phyloP scores from a whole-genome alignment of 2,329 filamentous ascomycete species.

The Alternaria consortialis region DNA sequence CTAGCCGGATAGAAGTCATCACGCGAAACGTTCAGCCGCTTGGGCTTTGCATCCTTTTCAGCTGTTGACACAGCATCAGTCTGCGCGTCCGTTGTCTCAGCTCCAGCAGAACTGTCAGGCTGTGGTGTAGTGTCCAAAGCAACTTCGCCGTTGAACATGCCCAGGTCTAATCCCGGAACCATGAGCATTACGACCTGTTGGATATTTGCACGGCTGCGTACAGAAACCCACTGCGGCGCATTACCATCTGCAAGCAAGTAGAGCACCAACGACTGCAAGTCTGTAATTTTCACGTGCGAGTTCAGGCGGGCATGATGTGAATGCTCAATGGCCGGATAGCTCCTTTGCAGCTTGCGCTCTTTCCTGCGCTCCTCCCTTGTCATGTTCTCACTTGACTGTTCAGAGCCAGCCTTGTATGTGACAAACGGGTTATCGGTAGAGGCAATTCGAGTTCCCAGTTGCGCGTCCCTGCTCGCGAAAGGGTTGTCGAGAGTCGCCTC shows the following conservation, averaged over 20 bases:
- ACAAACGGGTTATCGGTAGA: slow-evolving; percentile 32
- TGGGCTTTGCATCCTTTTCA: slow-evolving; percentile 28
- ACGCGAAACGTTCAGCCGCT: slow-evolving; percentile 51
- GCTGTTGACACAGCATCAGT: slow-evolving; percentile 18
- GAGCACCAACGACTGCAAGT: slow-evolving; percentile 65
- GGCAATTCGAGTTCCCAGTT: slow-evolving; percentile 14
- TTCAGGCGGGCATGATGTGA: slow-evolving; percentile 63
- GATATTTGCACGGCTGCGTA: slow-evolving; percentile 65
- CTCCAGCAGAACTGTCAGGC: slow-evolving; percentile 5
- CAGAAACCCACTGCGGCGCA: slow-evolving; percentile 70
- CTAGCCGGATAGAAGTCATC: slow-evolving; percentile 61
- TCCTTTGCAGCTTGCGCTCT: slow-evolving; percentile 43
- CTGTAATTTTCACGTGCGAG: slow-evolving; percentile 64
- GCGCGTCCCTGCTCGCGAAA: slow-evolving; percentile 24
- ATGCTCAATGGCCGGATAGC: slow-evolving; percentile 59
- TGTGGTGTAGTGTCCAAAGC: slow-evolving; percentile 23
- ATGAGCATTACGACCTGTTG: slow-evolving; percentile 86
- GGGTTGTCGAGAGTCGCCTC: slow-evolving; percentile 22
- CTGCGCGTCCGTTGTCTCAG: slow-evolving; percentile 10
- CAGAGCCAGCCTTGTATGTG: slow-evolving; percentile 13
- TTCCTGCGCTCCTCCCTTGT: slow-evolving; percentile 38
- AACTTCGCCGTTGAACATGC: slow-evolving; percentile 77
- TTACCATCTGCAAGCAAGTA: slow-evolving; percentile 68
- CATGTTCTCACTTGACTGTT: slow-evolving; percentile 12
- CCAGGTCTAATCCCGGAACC: slow-evolving; percentile 89